Evolutionary conservation across 371 early-diverging fungal species (phyloP).

Genomic region (Choanephora cucurbitarum): DNA sequence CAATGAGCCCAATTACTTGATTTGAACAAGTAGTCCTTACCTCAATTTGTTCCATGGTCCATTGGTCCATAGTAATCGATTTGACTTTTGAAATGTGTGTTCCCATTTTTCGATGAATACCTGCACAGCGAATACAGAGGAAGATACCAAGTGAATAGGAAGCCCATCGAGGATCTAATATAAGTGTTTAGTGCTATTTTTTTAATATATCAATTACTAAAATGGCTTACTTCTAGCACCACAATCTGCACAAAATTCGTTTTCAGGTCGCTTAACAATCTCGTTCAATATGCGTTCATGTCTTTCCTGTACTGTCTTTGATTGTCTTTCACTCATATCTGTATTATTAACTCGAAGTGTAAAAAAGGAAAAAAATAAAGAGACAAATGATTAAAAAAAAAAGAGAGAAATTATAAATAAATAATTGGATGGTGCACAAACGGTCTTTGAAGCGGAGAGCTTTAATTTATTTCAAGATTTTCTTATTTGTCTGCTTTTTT

Average conservation of each 20-base stretch:
- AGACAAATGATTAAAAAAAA: background rate
- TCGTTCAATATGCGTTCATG: constrained; percentile 70
- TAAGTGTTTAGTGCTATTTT: background rate
- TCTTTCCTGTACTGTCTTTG: constrained; percentile 44
- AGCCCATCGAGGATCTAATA: constrained; percentile 93
- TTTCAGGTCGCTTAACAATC: constrained; percentile 72
- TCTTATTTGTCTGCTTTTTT: too few species aligned
- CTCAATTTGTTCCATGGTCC: constrained; percentile 93
- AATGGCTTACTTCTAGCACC: constrained; percentile 62
- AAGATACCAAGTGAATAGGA: constrained; percentile 94
- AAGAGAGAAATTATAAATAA: constrained; percentile 3
- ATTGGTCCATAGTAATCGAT: constrained; percentile 89
- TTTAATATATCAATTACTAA: background rate
- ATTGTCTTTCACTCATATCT: constrained; percentile 43
- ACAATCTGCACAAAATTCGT: constrained; percentile 84
- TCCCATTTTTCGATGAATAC: constrained; percentile 91
- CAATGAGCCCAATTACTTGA: background rate
- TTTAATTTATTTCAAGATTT: too few species aligned
- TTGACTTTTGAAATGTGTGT: constrained; percentile 94
- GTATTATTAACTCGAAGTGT: background rate
- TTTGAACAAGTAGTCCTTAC: constrained; percentile 31
- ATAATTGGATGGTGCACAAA: constrained; percentile 5
- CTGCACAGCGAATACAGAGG: constrained; percentile 93
- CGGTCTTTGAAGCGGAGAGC: too few species aligned
- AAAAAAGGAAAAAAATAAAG: constrained; percentile 4